Base-by-base conservation (phyloP, 2,329 filamentous ascomycete genomes). In the Mycosphaerella arachidis region DNA sequence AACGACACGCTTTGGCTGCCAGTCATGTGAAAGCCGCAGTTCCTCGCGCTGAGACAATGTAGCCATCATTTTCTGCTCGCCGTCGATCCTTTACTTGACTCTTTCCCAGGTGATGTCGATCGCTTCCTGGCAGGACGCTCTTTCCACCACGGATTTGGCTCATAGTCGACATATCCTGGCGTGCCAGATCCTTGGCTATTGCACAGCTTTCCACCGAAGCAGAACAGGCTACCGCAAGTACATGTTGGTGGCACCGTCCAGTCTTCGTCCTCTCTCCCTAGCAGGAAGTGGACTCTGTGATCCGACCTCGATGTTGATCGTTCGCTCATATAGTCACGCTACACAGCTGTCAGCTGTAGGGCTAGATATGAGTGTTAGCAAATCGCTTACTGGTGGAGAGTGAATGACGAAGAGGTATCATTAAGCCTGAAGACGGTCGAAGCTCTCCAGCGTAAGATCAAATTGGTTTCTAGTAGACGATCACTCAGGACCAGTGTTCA, bases 231-330 rank as follows among this genome's bases (percentile, higher is more conserved):
- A 8, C 56, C 56, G 20, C 56, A 58, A 16, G 45, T 55, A 30
- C 56, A 58, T 24, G 56, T 58, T 29, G 56, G 56, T 30, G 56
- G 50, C 20, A 33, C 9, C 4, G 29, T 51, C 30, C 43, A 46
- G 8, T 53, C 40, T 10, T 54, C 51, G 20, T 46, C 45, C 8
- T 55, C 24, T 18, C 43, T 7, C 16, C 43, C 24, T n/a, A 50
- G 51, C 4, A 58, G 51, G 18, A 58, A 58, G 30, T 58, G 56
- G 40, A 58, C 56, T 58, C 50, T 48, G 50, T 52, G 35, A 13
- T 31, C 50, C 50, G 50, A 35, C 24, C 29, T 52, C 16, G 50
- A 52, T 13, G 30, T 20, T 4, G 50, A 35, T 27, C 18, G 46
- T 20, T 50, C 46, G 29, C 46, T 50, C 46, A 50, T 50, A 10